phyloP scores from a whole-genome alignment of 129 eudicot species.

The Flaveria trinervia region DNA sequence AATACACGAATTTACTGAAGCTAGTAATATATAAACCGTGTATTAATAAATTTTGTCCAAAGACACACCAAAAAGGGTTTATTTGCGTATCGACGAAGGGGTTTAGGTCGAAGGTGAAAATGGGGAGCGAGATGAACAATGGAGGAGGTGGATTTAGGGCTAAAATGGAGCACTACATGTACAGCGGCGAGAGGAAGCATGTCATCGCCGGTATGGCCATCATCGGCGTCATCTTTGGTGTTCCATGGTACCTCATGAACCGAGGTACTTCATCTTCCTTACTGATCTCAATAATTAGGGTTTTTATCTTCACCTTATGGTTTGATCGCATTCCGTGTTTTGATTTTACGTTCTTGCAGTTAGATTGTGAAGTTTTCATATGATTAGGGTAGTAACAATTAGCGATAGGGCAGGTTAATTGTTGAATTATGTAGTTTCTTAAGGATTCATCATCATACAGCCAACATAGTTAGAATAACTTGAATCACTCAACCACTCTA shows the following conservation, averaged over 20 bases:
- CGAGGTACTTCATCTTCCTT: constrained; percentile 51
- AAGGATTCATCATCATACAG: not conserved
- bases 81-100: constrained; percentile 1
- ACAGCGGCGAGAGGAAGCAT: constrained; percentile 96
- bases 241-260: constrained; percentile 88
- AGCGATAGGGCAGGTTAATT: not conserved
- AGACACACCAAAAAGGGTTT: not conserved
- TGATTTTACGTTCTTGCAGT: not conserved
- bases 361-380: not conserved
- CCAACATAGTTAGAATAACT: too few relatives aligned
- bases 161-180: constrained; percentile 64
- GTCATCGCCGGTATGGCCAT: constrained; percentile 76
- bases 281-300: not conserved
- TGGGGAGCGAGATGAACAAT: constrained; percentile 50
- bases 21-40: too few relatives aligned
- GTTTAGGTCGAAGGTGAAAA: constrained; percentile 24
- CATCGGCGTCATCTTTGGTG: constrained; percentile 63
- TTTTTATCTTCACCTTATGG: not conserved
- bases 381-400: not conserved
- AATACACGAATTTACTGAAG: too few relatives aligned
- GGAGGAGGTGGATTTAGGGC: constrained; percentile 64
- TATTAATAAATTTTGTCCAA: not conserved
- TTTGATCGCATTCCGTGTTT: not conserved
- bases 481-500: too few relatives aligned
- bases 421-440: constrained; percentile 2